These are phyloP conservation scores for Cytospora paraplurivora DNA, from an alignment of 2,329 filamentous ascomycete species.

Conservation along the genomic window DNA sequence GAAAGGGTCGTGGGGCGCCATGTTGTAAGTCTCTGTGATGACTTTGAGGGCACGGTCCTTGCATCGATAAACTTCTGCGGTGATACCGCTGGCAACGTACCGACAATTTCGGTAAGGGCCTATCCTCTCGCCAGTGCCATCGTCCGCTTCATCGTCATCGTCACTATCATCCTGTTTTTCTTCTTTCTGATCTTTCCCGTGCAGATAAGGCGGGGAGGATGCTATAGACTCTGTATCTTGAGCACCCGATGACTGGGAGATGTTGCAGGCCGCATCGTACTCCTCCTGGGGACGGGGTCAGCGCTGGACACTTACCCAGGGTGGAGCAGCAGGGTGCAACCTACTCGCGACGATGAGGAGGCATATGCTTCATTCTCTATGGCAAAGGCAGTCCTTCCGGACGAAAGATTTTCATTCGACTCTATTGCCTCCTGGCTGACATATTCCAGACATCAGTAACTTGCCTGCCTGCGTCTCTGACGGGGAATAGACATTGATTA, in stretches of 20 bases:
- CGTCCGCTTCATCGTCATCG: conserved; percentile 13
- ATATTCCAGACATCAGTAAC: conserved; percentile 22
- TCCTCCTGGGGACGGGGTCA: conserved; percentile 52
- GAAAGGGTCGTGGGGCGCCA: conserved; percentile 79
- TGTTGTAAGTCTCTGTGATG: conserved; percentile 71
- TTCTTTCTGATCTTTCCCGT: neutral
- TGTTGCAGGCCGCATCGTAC: conserved; percentile 51
- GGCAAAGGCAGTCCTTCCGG: conserved; percentile 55
- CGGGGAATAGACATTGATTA: neutral
- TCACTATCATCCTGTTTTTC: neutral
- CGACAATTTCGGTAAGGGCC: conserved; percentile 57
- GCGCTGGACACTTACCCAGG: neutral
- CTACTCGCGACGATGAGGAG: conserved; percentile 59
- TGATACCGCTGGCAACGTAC: conserved; percentile 68
- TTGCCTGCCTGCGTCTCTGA: neutral
- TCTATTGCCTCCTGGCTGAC: conserved; percentile 35
- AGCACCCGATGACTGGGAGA: conserved; percentile 26
- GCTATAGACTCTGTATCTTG: conserved; percentile 17
- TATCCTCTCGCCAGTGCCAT: conserved; percentile 48
- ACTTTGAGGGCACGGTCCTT: conserved; percentile 74
- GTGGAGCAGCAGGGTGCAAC: conserved; percentile 29
- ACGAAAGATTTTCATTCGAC: conserved; percentile 23
- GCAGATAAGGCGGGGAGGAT: conserved; percentile 8
- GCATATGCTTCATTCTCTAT: conserved; percentile 68
- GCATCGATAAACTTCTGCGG: conserved; percentile 80